phyloP scores from a whole-genome alignment of 139 green algal species.

The Astrephomene gubernaculifera region DNA sequence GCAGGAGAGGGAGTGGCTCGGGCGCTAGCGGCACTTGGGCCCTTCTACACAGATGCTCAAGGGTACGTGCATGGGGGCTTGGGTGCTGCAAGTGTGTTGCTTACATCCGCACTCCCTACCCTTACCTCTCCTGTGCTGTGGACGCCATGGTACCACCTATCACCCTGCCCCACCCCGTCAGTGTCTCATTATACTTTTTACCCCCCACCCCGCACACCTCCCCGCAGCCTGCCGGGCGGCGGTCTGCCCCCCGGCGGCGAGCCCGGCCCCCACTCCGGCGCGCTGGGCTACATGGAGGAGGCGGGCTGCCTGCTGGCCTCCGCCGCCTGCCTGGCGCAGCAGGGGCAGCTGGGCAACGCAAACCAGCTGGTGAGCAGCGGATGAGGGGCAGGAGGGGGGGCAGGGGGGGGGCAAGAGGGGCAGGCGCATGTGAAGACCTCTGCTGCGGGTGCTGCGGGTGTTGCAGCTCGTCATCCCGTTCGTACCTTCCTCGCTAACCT shows the following conservation, averaged over 20 bases:
- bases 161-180: too few species aligned
- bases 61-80: neutral
- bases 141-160: too few species aligned
- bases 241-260: constrained; percentile 1
- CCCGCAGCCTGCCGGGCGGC: neutral
- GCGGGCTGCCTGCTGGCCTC: neutral
- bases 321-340: constrained; percentile 13
- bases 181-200: too few species aligned
- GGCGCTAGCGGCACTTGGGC: constrained; percentile 4
- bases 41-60: constrained; percentile 7
- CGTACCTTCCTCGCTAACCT: too few species aligned
- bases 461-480: too few species aligned
- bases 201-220: too few species aligned
- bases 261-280: neutral
- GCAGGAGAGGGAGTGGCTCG: neutral
- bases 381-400: neutral
- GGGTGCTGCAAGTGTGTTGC: too few species aligned
- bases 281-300: constrained; percentile 29
- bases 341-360: constrained; percentile 10
- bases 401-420: neutral
- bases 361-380: constrained; percentile 35
- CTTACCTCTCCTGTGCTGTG: too few species aligned
- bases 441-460: too few species aligned
- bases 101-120: too few species aligned
- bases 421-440: too few species aligned